Evolutionary conservation across 148 eudicot genomes (phyloP).

Genomic region (Beta vulgaris): DNA sequence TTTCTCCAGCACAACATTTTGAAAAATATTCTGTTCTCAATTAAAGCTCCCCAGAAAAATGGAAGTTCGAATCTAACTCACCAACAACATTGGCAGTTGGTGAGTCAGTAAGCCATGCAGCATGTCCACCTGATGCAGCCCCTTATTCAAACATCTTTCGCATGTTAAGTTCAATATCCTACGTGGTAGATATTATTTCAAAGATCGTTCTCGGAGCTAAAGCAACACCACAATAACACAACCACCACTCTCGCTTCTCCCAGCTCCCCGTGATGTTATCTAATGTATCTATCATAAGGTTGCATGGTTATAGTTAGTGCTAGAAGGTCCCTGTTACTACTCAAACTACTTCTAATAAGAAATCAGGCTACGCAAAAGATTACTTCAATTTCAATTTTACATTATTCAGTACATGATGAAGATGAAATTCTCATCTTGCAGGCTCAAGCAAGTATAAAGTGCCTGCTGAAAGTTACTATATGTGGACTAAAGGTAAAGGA

Average conservation of each 20-base stretch:
- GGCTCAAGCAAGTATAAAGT: too few species aligned
- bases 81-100: too few species aligned
- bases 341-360: too few species aligned
- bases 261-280: too few species aligned
- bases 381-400: too few species aligned
- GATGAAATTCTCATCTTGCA: too few species aligned
- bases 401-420: too few species aligned
- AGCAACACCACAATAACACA: background rate
- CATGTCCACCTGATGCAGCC: background rate
- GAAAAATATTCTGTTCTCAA: background rate
- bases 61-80: background rate
- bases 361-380: too few species aligned
- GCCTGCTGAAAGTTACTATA: too few species aligned
- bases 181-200: background rate
- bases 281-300: background rate
- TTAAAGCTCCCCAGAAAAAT: background rate
- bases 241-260: background rate
- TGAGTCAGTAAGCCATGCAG: background rate
- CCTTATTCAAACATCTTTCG: background rate
- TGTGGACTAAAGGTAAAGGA: too few species aligned
- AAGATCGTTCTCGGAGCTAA: background rate
- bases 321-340: too few species aligned
- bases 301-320: too few species aligned
- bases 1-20: background rate
- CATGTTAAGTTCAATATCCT: background rate